Evolutionary conservation across 495 filamentous ascomycete genomes (phyloP).

Genomic region (Podospora sp.): DNA sequence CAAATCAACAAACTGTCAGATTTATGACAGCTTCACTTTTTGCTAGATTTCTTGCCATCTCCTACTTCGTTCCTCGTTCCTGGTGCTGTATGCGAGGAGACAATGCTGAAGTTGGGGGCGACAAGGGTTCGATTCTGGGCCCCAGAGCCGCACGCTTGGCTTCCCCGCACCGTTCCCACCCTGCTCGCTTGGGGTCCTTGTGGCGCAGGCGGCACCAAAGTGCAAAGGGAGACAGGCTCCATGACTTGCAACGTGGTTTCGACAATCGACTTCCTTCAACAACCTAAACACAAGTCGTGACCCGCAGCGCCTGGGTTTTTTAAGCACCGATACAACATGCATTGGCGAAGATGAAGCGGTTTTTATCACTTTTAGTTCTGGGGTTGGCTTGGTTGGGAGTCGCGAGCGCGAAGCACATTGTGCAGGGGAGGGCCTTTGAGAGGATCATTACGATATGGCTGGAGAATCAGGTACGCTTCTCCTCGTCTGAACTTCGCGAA

Average conservation of each 20-base stretch:
- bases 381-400: background rate
- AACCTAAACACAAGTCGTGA: background rate
- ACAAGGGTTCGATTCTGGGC: background rate
- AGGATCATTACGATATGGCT: slow-evolving; percentile 71
- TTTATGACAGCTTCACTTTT: background rate
- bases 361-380: background rate
- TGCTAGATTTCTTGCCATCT: background rate
- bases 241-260: slow-evolving; percentile 4
- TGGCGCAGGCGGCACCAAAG: background rate
- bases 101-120: background rate
- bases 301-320: background rate
- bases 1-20: background rate
- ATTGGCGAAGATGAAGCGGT: slow-evolving; percentile 3
- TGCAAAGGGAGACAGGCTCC: background rate
- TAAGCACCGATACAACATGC: background rate
- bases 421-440: slow-evolving; percentile 64
- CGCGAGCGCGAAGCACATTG: slow-evolving; percentile 24
- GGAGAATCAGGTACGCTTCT: slow-evolving; percentile 59
- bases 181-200: background rate
- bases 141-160: background rate
- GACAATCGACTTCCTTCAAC: background rate
- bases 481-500: background rate
- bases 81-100: background rate
- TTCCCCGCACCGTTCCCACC: background rate
- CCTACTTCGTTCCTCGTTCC: background rate